A percentile compares a stretch with the other conserved stretches of the same genome.
These are phyloP conservation scores for Leccinum subtestaceum DNA, from an alignment of 768 basidiomycete species.

Conservation along the genomic window DNA sequence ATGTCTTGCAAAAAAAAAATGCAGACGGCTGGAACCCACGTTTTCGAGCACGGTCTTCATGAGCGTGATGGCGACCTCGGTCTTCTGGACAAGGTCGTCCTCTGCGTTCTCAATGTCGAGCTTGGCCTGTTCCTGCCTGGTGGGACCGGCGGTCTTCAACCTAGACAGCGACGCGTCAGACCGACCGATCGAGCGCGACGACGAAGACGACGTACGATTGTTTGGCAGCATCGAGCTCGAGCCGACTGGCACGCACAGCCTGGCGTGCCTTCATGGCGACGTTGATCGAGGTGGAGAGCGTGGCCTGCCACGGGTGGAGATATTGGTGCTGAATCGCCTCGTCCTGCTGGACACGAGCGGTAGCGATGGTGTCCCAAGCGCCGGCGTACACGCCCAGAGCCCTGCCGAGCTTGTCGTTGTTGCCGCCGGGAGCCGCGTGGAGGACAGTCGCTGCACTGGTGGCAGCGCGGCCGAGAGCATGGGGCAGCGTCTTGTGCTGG, in stretches of 20 bases:
- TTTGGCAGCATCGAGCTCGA: conserved; percentile 90
- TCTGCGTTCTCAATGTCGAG: conserved; percentile 92
- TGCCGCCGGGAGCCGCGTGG: conserved; percentile 41
- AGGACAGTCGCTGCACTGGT: conserved; percentile 53
- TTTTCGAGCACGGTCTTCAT: conserved; percentile 99
- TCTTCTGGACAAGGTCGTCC: conserved; percentile 96
- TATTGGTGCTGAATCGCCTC: conserved; percentile 61
- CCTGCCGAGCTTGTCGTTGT: conserved; percentile 69
- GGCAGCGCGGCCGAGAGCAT: conserved; percentile 86
- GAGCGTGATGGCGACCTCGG: conserved; percentile 92
- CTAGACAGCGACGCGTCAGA: conserved; percentile 38
- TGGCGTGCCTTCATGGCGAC: conserved; percentile 92
- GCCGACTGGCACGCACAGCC: conserved; percentile 71
- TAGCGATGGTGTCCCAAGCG: conserved; percentile 82
- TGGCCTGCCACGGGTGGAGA: conserved; percentile 84
- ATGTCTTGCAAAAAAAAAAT: neutral
- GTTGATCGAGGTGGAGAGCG: conserved; percentile 75
- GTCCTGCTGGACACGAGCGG: conserved; percentile 81
- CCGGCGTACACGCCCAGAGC: conserved; percentile 76
- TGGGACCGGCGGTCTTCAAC: conserved; percentile 70
- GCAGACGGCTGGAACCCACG: conserved; percentile 45
- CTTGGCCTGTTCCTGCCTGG: conserved; percentile 87
- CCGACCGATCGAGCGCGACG: neutral
- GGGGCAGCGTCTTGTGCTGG: conserved; percentile 95
- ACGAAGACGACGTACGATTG: conserved; percentile 56